phyloP scores from a whole-genome alignment of 768 basidiomycete genomes.

The Lactifluus echinatus region DNA sequence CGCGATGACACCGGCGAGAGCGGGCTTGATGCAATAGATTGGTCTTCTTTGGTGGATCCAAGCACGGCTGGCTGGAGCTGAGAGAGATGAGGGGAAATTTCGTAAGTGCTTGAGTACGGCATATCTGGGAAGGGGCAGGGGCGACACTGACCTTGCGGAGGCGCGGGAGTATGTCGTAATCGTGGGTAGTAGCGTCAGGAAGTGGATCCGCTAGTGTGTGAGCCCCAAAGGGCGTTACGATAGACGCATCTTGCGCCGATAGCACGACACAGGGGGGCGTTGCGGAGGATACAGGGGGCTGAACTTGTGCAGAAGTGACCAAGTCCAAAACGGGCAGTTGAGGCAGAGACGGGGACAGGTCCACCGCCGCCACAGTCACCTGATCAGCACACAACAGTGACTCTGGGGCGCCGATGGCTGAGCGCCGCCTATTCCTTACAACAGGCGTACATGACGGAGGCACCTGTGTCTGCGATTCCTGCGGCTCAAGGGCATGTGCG shows the following conservation, averaged over 20 bases:
- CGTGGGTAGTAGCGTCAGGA: constrained; percentile 1
- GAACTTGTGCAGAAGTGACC: neutral
- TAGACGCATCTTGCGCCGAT: neutral
- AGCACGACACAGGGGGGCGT: neutral
- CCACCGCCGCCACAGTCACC: neutral
- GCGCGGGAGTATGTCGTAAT: constrained; percentile 16
- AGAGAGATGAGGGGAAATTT: neutral
- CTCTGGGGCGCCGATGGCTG: neutral
- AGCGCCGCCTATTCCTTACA: neutral
- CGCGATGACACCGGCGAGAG: constrained; percentile 13
- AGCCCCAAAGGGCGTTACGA: constrained; percentile 5
- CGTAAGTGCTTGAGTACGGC: constrained; percentile 3
- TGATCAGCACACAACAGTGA: neutral
- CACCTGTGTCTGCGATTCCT: constrained; percentile 3
- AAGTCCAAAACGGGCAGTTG: neutral
- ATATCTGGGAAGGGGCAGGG: neutral
- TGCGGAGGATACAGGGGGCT: neutral
- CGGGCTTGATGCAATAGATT: constrained; percentile 11
- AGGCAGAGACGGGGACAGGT: neutral
- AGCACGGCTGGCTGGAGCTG: constrained; percentile 10
- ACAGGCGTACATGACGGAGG: neutral
- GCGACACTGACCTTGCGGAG: constrained; percentile 11
- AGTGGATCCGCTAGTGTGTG: constrained; percentile 8
- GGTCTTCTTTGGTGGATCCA: constrained; percentile 5
- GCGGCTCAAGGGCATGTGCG: constrained; percentile 12